Percentiles rank a stretch among this genome's conserved stretches.
Conservation (phyloP, 108 stramenopile genomes). For the Nitzschia sp. region DNA sequence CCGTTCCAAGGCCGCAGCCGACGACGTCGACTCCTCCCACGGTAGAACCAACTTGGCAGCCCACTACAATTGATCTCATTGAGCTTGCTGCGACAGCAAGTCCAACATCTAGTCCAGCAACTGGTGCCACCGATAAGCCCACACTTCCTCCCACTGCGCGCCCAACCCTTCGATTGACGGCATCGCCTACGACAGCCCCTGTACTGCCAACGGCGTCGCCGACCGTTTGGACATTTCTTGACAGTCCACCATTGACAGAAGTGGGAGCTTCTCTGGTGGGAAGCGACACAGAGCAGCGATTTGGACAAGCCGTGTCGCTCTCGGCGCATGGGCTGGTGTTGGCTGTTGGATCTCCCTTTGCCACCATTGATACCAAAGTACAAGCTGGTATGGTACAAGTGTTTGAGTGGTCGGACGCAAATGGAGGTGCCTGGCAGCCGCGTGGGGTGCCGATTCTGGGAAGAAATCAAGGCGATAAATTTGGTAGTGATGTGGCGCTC, state of each 20-base stretch:
- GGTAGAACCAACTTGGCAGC: background rate
- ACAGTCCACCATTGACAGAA: background rate
- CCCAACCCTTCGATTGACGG: background rate
- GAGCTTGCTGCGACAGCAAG: background rate
- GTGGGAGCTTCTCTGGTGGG: conserved; percentile 4
- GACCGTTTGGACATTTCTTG: background rate
- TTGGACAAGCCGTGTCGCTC: conserved; percentile 44
- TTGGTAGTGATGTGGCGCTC: conserved; percentile 38
- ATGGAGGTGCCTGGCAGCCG: conserved; percentile 5
- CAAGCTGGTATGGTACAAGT: conserved; percentile 36
- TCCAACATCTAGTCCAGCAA: background rate
- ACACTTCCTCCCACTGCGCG: background rate
- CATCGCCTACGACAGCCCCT: conserved; percentile 6
- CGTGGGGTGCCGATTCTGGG: conserved; percentile 16
- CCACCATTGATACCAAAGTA: background rate
- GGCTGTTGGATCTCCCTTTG: conserved; percentile 46
- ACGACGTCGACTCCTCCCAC: background rate
- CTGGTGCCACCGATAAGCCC: conserved; percentile 3
- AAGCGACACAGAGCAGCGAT: conserved; percentile 14
- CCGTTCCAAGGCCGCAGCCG: background rate
- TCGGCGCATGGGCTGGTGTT: conserved; percentile 45
- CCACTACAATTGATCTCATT: background rate
- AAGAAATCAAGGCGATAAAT: conserved; percentile 24
- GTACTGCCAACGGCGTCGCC: conserved; percentile 1
- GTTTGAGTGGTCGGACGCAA: conserved; percentile 19